Evolutionary conservation across 352 stramenopile genomes (phyloP).

Genomic region (Phytopythium delawarense): DNA sequence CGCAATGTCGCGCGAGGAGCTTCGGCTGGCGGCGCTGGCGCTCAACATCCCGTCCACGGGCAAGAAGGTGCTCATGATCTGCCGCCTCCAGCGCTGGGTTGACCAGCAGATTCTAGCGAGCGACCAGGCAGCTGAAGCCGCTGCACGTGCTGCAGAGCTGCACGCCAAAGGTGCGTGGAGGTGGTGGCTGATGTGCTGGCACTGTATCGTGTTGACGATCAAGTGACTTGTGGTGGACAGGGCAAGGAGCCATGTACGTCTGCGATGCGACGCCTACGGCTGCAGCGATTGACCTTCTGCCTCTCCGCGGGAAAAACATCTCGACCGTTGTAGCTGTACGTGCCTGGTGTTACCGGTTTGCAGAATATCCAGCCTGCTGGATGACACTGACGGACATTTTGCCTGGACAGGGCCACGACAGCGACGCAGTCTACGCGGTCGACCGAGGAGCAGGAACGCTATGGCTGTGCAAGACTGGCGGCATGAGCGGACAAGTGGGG

Average conservation of each 20-base stretch:
- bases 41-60: conserved; percentile 69
- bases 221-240: conserved; percentile 10
- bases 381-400: background rate
- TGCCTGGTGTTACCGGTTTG: background rate
- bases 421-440: conserved; percentile 69
- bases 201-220: background rate
- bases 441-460: conserved; percentile 36
- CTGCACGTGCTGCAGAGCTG: conserved; percentile 46
- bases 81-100: conserved; percentile 70
- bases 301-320: conserved; percentile 60
- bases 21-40: conserved; percentile 54
- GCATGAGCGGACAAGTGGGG: conserved; percentile 57
- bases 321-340: conserved; percentile 54
- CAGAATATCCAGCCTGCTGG: background rate
- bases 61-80: conserved; percentile 75
- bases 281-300: conserved; percentile 48
- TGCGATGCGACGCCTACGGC: conserved; percentile 37
- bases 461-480: conserved; percentile 77
- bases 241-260: conserved; percentile 68
- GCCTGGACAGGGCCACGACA: conserved; percentile 42
- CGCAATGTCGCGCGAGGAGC: conserved; percentile 50
- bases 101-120: conserved; percentile 57
- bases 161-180: conserved; percentile 34
- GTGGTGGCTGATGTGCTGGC: background rate
- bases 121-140: conserved; percentile 55